phyloP scores from a whole-genome alignment of 169 alveolate species.

The Babesia divergens region DNA sequence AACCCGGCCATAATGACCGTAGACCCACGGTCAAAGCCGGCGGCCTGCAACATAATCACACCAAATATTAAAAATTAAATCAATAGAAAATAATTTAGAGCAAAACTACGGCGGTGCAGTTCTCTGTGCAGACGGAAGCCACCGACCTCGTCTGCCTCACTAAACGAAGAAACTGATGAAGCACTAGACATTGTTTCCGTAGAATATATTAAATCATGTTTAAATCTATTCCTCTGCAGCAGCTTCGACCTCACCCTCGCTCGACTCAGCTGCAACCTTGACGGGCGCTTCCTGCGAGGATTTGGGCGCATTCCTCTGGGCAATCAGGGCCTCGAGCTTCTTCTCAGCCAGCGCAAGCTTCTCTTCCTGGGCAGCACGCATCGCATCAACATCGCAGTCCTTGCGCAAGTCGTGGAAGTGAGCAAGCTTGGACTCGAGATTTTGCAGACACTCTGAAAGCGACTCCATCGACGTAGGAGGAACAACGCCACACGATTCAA shows the following conservation, averaged over 20 bases:
- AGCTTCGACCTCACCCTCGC: background rate
- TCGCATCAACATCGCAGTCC: slow-evolving; percentile 69
- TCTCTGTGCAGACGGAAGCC: background rate
- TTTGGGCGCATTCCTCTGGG: slow-evolving; percentile 7
- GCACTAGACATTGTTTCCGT: background rate
- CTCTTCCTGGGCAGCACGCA: slow-evolving; percentile 55
- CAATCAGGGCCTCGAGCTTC: slow-evolving; percentile 33
- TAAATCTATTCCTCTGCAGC: background rate
- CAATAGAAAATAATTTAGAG: background rate
- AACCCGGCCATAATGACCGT: slow-evolving; percentile 70
- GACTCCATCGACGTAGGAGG: slow-evolving; percentile 74
- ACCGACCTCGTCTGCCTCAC: background rate
- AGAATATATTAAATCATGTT: background rate
- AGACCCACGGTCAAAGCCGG: slow-evolving; percentile 71
- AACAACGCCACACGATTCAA: slow-evolving; percentile 72
- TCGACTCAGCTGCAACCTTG: background rate
- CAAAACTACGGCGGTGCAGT: background rate
- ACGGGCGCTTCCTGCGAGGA: background rate
- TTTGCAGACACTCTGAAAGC: slow-evolving; percentile 61
- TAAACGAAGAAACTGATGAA: background rate
- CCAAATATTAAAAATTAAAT: background rate
- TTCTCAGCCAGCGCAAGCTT: slow-evolving; percentile 59
- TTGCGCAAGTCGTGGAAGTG: slow-evolving; percentile 66
- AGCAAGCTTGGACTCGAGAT: slow-evolving; percentile 59
- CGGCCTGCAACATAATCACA: slow-evolving; percentile 45